phyloP scores from a whole-genome alignment of 2,329 filamentous ascomycete species.

The Dactylellina parvicollis region DNA sequence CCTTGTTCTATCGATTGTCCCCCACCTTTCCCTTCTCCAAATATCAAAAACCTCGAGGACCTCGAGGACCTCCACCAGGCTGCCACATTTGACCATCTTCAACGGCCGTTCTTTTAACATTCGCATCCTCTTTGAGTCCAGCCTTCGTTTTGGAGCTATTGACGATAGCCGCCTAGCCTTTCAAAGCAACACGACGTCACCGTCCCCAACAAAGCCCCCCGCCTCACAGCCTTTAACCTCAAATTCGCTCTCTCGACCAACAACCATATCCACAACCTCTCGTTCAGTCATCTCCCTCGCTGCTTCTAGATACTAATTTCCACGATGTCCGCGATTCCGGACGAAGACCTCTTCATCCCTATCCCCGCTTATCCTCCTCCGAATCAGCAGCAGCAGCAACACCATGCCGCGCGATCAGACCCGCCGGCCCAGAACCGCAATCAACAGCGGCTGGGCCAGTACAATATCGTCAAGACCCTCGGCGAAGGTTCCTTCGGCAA shows the following conservation, averaged over 20 bases:
- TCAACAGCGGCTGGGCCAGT: constrained; percentile 78
- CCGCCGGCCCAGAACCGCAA: constrained; percentile 73
- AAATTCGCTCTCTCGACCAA: not conserved
- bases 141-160: not conserved
- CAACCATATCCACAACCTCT: not conserved
- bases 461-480: constrained; percentile 87
- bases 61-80: too few relatives aligned
- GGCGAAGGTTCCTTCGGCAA: constrained; percentile 98
- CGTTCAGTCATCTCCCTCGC: not conserved
- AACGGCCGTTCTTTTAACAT: not conserved
- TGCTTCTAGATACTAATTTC: not conserved
- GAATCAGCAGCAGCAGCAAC: constrained; percentile 53
- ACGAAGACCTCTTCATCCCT: constrained; percentile 48
- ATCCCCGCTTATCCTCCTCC: constrained; percentile 40
- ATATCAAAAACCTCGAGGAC: not conserved
- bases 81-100: not conserved
- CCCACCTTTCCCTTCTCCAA: not conserved
- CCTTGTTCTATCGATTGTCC: not conserved
- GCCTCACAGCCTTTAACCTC: constrained; percentile 1
- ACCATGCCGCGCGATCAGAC: constrained; percentile 64
- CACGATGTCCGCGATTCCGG: constrained; percentile 45
- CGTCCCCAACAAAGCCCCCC: constrained; percentile 26
- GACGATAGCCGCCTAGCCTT: not conserved
- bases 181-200: constrained; percentile 48
- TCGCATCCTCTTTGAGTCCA: not conserved